Conservation (phyloP, 495 filamentous ascomycete species). For the Penicillium lividum region DNA sequence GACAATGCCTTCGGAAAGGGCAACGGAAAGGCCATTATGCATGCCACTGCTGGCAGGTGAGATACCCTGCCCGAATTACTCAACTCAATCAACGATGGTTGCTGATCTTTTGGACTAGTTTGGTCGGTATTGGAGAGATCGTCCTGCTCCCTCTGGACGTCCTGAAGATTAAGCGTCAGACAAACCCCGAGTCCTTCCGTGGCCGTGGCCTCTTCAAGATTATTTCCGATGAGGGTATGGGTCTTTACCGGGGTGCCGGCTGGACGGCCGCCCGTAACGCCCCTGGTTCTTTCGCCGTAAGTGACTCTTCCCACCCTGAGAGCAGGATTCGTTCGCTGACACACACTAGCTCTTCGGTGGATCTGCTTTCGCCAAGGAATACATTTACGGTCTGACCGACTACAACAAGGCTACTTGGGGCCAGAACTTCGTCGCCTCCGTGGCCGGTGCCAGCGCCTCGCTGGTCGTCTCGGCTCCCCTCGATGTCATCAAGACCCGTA, state of each 20-base stretch:
- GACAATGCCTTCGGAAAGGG: conserved; percentile 91
- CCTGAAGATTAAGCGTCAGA: conserved; percentile 99
- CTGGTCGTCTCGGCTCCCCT: conserved; percentile 91
- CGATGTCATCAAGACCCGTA: conserved; percentile 98
- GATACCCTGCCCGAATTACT: conserved; percentile 8
- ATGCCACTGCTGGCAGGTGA: conserved; percentile 91
- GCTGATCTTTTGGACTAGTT: conserved; percentile 41
- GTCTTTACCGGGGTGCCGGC: conserved; percentile 91
- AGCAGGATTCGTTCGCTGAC: conserved; percentile 16
- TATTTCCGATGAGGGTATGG: conserved; percentile 90
- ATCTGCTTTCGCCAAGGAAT: conserved; percentile 97
- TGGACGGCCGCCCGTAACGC: conserved; percentile 99
- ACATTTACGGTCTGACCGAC: conserved; percentile 80
- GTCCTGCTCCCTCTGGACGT: conserved; percentile 93
- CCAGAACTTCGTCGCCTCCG: conserved; percentile 97
- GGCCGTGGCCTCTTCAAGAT: conserved; percentile 90
- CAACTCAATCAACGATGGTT: neutral
- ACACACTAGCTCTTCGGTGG: conserved; percentile 86
- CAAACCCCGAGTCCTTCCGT: conserved; percentile 96
- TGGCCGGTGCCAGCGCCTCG: conserved; percentile 89
- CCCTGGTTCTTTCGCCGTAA: conserved; percentile 92
- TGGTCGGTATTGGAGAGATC: conserved; percentile 97
- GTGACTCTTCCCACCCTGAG: conserved; percentile 29
- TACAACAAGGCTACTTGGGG: conserved; percentile 94
- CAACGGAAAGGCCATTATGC: conserved; percentile 97